Evolutionary conservation across 2,329 filamentous ascomycete species (phyloP).

Genomic region (Aspergillus costaricaensis): DNA sequence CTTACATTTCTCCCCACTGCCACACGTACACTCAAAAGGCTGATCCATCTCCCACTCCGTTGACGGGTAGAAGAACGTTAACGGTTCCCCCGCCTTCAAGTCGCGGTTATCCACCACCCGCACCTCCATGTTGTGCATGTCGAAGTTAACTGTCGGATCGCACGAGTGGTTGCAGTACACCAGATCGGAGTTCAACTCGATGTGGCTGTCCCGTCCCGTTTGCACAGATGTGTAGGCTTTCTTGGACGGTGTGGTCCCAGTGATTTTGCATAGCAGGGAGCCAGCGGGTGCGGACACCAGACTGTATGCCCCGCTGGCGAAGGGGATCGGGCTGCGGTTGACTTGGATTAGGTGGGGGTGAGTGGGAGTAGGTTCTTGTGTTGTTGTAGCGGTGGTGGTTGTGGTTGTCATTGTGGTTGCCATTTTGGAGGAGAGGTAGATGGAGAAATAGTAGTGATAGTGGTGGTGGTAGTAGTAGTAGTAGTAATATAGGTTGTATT

Average conservation of each 20-base stretch:
- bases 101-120: slow-evolving; percentile 42
- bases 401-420: slow-evolving; percentile 20
- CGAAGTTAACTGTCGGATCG: slow-evolving; percentile 55
- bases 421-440: background rate
- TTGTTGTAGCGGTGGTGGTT: slow-evolving; percentile 21
- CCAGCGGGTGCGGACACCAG: slow-evolving; percentile 53
- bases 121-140: slow-evolving; percentile 49
- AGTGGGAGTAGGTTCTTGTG: slow-evolving; percentile 20
- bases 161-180: slow-evolving; percentile 62
- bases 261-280: slow-evolving; percentile 52
- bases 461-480: background rate
- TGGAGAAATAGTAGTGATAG: background rate
- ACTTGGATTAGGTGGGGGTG: slow-evolving; percentile 33
- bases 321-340: slow-evolving; percentile 35
- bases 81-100: slow-evolving; percentile 42
- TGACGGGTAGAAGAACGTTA: slow-evolving; percentile 54
- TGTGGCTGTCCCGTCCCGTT: slow-evolving; percentile 50
- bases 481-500: background rate
- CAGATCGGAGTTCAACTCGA: slow-evolving; percentile 59
- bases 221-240: slow-evolving; percentile 58
- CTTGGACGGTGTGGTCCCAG: slow-evolving; percentile 45
- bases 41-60: slow-evolving; percentile 55
- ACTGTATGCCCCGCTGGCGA: slow-evolving; percentile 47
- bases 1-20: slow-evolving; percentile 38
- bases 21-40: slow-evolving; percentile 48